Percentiles rank a stretch among this genome's conserved stretches.
phyloP scores from a whole-genome alignment of 148 eudicot genomes.

The Spergularia bocconei region DNA sequence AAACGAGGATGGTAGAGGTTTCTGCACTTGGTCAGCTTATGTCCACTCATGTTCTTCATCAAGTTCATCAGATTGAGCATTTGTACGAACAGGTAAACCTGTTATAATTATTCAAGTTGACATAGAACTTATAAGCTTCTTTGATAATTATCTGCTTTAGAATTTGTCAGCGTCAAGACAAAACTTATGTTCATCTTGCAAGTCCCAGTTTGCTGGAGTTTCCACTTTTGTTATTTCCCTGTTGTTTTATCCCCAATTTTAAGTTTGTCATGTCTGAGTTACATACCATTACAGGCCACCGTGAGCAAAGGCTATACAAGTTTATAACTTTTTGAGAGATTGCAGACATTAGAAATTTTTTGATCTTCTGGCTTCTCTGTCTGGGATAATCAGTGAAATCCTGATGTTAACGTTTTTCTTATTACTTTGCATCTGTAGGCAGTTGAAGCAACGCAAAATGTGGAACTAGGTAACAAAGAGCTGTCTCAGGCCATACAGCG shows the following conservation, averaged over 20 bases:
- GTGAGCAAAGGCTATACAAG: no score
- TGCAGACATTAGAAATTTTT: no score
- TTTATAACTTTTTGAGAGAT: no score
- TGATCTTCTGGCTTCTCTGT: background rate
- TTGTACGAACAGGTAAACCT: conserved; percentile 82
- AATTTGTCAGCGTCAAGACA: background rate
- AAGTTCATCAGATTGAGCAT: conserved; percentile 84
- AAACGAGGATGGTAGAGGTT: conserved; percentile 96
- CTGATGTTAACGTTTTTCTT: background rate
- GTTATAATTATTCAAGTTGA: background rate
- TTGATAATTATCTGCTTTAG: background rate
- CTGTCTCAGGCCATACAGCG: conserved; percentile 78
- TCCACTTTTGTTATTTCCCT: no score
- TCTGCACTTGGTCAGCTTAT: conserved; percentile 95
- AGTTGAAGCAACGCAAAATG: conserved; percentile 84
- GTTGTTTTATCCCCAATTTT: no score
- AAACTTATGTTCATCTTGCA: no score
- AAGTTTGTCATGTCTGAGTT: no score
- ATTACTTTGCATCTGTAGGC: conserved; percentile 44
- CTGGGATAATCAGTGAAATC: conserved; percentile 3
- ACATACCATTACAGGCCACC: no score
- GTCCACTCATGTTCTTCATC: conserved; percentile 94
- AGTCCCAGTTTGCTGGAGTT: no score
- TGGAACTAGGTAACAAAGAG: conserved; percentile 89
- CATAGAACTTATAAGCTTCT: background rate